Evolutionary conservation across 2,329 filamentous ascomycete genomes (phyloP).

Genomic region (Trematosphaeria pertusa): DNA sequence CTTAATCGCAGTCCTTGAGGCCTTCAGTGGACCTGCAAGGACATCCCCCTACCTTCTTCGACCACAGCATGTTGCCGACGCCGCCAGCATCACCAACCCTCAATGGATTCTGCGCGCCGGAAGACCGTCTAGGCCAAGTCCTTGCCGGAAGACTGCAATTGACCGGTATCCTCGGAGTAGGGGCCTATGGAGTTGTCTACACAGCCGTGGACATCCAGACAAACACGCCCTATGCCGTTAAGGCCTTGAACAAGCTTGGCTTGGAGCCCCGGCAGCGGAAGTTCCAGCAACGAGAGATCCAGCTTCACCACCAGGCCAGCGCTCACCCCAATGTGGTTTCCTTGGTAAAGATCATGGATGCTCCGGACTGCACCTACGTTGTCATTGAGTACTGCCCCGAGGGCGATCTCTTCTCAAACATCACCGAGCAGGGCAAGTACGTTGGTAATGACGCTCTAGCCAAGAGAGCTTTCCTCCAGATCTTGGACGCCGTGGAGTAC

Average conservation of each 20-base stretch:
- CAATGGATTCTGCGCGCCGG: constrained; percentile 62
- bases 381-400: constrained; percentile 97
- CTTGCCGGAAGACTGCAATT: constrained; percentile 85
- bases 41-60: constrained; percentile 25
- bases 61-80: constrained; percentile 56
- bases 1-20: constrained; percentile 44
- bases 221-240: constrained; percentile 87
- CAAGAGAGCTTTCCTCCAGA: constrained; percentile 89
- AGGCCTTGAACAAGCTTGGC: constrained; percentile 93
- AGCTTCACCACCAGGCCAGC: constrained; percentile 87
- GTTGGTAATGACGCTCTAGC: constrained; percentile 89
- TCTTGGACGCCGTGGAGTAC: constrained; percentile 93
- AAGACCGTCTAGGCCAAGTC: constrained; percentile 85
- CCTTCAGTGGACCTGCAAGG: constrained; percentile 51
- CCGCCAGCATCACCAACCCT: constrained; percentile 57
- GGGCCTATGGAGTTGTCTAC: constrained; percentile 97
- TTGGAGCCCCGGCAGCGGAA: constrained; percentile 85
- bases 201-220: constrained; percentile 84
- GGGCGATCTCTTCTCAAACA: constrained; percentile 95
- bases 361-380: constrained; percentile 91
- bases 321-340: constrained; percentile 93
- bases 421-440: constrained; percentile 93
- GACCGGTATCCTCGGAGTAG: constrained; percentile 84
- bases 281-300: constrained; percentile 93
- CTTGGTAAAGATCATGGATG: constrained; percentile 91